A percentile compares a stretch with the other conserved stretches of the same genome.
phyloP scores from a whole-genome alignment of 345 rosid genomes.

The Aquilaria malaccensis region DNA sequence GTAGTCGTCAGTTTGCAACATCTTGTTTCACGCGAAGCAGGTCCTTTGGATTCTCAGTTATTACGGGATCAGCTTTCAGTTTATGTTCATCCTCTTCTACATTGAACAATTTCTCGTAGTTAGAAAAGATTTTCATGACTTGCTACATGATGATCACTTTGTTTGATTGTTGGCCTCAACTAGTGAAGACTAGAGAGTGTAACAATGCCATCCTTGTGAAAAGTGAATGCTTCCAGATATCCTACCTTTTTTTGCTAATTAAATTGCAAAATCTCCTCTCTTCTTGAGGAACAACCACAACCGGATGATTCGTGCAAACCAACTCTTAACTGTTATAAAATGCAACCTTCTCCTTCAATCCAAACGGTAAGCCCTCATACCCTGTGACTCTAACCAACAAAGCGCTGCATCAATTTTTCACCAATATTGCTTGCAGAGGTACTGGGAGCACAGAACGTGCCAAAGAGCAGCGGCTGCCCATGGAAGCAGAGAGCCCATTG shows the following conservation, averaged over 20 bases:
- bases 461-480: slow-evolving; percentile 19
- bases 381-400: slow-evolving; percentile 45
- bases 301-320: no score
- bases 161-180: no score
- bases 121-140: no score
- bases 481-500: slow-evolving; percentile 69
- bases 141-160: no score
- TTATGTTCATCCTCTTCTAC: neutral
- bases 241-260: slow-evolving; percentile 8
- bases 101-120: no score
- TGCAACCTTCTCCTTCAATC: slow-evolving; percentile 40
- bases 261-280: no score
- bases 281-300: no score
- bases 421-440: slow-evolving; percentile 32
- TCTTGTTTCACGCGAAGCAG: slow-evolving; percentile 82
- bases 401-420: slow-evolving; percentile 39
- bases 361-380: slow-evolving; percentile 18
- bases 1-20: slow-evolving; percentile 75
- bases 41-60: slow-evolving; percentile 88
- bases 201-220: no score
- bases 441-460: slow-evolving; percentile 34
- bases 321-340: slow-evolving; percentile 1
- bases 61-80: neutral
- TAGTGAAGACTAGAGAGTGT: no score
- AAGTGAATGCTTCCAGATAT: slow-evolving; percentile 21